Evolutionary conservation across 805 yeast genomes (phyloP).

Genomic region (Cyberlindnera mycetangii): DNA sequence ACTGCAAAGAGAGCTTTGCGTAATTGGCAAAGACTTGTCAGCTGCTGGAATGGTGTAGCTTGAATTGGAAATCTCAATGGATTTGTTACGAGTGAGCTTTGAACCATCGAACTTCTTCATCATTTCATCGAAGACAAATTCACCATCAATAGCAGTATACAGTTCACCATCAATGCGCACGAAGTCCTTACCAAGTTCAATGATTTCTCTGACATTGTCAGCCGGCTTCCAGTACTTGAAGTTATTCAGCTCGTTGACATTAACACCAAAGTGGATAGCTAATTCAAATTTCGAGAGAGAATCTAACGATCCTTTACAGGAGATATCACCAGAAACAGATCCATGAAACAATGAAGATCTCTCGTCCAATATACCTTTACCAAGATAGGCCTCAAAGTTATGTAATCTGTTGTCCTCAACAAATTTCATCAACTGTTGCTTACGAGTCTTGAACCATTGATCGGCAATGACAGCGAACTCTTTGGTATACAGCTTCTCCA

Average conservation of each 20-base stretch:
- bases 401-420: constrained; percentile 33
- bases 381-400: constrained; percentile 15
- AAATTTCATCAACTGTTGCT: constrained; percentile 42
- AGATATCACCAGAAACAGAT: constrained; percentile 58
- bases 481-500: constrained; percentile 44
- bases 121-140: constrained; percentile 18
- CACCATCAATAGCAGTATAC: constrained; percentile 19
- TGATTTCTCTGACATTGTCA: constrained; percentile 18
- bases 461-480: constrained; percentile 74
- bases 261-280: constrained; percentile 65
- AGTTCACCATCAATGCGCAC: constrained; percentile 20
- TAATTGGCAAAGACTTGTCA: constrained; percentile 12
- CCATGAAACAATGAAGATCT: constrained; percentile 55
- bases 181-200: constrained; percentile 27
- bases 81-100: constrained; percentile 7
- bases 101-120: constrained; percentile 11
- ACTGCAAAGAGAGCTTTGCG: constrained; percentile 43
- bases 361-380: constrained; percentile 36
- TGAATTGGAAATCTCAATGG: constrained; percentile 1
- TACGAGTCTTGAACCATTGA: constrained; percentile 58
- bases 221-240: constrained; percentile 8
- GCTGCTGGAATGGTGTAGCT: neutral
- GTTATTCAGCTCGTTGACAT: constrained; percentile 55
- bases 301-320: constrained; percentile 42
- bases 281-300: constrained; percentile 57